phyloP scores from a whole-genome alignment of 139 green algal genomes.

The Tetraselmis striata region DNA sequence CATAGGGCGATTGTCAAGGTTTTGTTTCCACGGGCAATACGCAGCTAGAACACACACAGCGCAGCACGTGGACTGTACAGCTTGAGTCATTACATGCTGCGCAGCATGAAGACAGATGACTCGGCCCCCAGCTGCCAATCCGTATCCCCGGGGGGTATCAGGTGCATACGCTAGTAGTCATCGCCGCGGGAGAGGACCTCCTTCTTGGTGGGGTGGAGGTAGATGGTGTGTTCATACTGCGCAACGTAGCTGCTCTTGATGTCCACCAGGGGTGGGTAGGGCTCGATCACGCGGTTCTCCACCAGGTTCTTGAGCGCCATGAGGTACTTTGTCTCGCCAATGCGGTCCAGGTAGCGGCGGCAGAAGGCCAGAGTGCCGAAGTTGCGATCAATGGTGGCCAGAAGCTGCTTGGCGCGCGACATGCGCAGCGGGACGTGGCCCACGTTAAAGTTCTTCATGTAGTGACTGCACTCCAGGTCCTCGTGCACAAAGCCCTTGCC shows the following conservation, averaged over 20 bases:
- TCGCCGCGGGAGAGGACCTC: constrained; percentile 91
- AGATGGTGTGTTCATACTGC: constrained; percentile 98
- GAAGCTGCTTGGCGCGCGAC: constrained; percentile 86
- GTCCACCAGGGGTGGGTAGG: constrained; percentile 94
- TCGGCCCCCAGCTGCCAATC: too few relatives aligned
- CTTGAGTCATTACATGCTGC: too few relatives aligned
- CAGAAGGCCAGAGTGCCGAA: constrained; percentile 99
- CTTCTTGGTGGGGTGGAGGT: constrained; percentile 88
- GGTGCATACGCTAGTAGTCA: constrained; percentile 89
- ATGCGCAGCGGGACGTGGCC: constrained; percentile 87
- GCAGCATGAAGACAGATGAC: too few relatives aligned
- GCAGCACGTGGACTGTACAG: too few relatives aligned
- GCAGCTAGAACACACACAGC: too few relatives aligned
- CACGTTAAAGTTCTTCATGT: constrained; percentile 97
- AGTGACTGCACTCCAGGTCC: constrained; percentile 96
- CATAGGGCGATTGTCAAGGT: too few relatives aligned
- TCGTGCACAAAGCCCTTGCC: constrained; percentile 89
- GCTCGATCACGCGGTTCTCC: constrained; percentile 82
- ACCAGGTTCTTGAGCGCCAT: constrained; percentile 98
- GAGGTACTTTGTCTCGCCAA: constrained; percentile 98
- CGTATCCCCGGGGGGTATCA: too few relatives aligned
- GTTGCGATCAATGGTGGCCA: constrained; percentile 90
- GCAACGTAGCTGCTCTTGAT: constrained; percentile 87
- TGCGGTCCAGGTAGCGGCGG: constrained; percentile 81
- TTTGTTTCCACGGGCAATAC: too few relatives aligned